phyloP scores from a whole-genome alignment of 179 eudicot genomes.

The Silene vulgaris region DNA sequence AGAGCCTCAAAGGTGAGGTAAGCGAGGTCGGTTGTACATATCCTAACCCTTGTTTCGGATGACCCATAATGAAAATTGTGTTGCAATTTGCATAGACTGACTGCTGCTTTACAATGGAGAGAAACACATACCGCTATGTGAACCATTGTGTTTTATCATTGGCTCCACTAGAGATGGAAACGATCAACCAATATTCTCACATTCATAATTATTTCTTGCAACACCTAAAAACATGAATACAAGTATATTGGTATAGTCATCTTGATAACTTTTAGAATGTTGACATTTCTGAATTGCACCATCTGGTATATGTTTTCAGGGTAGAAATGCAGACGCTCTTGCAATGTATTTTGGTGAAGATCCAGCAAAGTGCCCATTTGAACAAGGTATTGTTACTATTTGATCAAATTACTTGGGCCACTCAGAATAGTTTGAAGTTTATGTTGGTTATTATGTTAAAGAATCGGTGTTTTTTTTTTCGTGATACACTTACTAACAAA shows the following conservation, averaged over 20 bases:
- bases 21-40: too few relatives aligned
- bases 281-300: background rate
- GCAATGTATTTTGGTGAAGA: conserved; percentile 93
- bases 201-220: background rate
- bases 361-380: conserved; percentile 88
- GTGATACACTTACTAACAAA: too few relatives aligned
- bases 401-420: background rate
- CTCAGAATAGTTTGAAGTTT: conserved; percentile 1
- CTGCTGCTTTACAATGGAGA: too few relatives aligned
- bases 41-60: too few relatives aligned
- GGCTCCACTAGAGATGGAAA: background rate
- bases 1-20: too few relatives aligned
- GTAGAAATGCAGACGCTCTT: conserved; percentile 81
- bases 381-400: conserved; percentile 57
- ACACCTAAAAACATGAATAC: background rate
- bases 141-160: too few relatives aligned
- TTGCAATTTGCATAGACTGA: too few relatives aligned
- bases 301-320: conserved; percentile 37
- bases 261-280: conserved; percentile 6
- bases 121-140: too few relatives aligned
- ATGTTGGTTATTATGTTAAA: background rate
- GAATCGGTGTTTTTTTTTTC: too few relatives aligned
- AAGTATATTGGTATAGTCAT: background rate
- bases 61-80: too few relatives aligned
- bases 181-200: background rate